Evolutionary conservation across 2,329 filamentous ascomycete species (phyloP), one percentile per base, ranked within the genome.

Genomic region (Aspergillus sp.): DNA sequence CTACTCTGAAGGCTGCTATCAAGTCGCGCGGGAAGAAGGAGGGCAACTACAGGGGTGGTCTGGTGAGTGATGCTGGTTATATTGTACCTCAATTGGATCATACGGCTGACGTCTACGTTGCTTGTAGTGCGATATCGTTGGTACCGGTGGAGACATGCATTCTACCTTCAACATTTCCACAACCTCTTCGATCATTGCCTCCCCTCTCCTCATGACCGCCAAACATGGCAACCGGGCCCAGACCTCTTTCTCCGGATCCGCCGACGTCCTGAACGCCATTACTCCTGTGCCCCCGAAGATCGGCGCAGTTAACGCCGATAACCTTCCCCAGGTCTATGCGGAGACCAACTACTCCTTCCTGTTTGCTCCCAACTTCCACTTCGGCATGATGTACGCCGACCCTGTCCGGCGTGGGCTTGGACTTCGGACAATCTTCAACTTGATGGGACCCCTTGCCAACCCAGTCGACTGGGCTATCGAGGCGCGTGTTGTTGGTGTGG

Each of bases 131-230:
- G 95, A 99, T 76, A 98, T 99, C 74, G 95, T 99, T 60, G 95
- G 95, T 68, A 99, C 95, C 7, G 95, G 95, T 66, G 95, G 95
- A 72, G 95, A 99, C 80, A 89, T 90, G 19, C 93, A 98, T 83
- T 92, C 96, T 77, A 99, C 95, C 36, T 99, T 96, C 86, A 99
- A 99, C 77, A 94, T 99, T 74, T 95, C 90, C 68, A 99, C 95
- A 4, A 96, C 95, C 6, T 87, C 95, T 2, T 96, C 92, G 17
- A 97, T 99, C 72, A 82, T 99, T 52, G 92, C 91, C 50, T 96
- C 92, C 5, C 88, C 92, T 4, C 82, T 96, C 27, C 85, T 99
- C 38, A 84, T 96, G 70, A 84, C 96, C 59, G 91, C 90, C 66
- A 99, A 99, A 80, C 95, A 99, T 79, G 95, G 95, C 65, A 99